Conservation (phyloP, 768 basidiomycete genomes). For the Amyloporia xantha region DNA sequence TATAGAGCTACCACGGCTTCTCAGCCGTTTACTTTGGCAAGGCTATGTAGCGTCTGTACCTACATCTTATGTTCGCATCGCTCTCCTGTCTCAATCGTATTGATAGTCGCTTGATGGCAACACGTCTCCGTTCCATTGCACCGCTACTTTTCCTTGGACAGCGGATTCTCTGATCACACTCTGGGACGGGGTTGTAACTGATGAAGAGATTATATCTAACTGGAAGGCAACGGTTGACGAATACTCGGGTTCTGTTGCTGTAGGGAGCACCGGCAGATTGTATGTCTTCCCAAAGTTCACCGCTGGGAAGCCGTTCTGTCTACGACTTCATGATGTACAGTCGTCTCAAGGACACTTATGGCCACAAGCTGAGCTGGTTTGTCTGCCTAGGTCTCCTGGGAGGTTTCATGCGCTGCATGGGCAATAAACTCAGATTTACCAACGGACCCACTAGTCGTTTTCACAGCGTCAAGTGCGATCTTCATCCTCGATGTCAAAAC, state of each 20-base stretch:
- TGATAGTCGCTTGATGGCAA: background rate
- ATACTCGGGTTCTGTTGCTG: slow-evolving; percentile 47
- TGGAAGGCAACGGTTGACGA: slow-evolving; percentile 44
- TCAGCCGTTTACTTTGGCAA: slow-evolving; percentile 10
- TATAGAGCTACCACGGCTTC: slow-evolving; percentile 7
- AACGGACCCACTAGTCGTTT: slow-evolving; percentile 53
- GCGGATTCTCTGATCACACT: slow-evolving; percentile 31
- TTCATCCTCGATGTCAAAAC: slow-evolving; percentile 46
- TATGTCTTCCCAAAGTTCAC: slow-evolving; percentile 19
- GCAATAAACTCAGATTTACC: slow-evolving; percentile 37
- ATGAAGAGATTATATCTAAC: slow-evolving; percentile 23
- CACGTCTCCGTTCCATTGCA: slow-evolving; percentile 18
- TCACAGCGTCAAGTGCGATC: slow-evolving; percentile 46
- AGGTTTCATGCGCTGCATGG: slow-evolving; percentile 40
- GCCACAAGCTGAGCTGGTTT: no score
- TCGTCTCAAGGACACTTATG: no score
- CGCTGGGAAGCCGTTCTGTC: background rate
- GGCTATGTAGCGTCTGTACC: slow-evolving; percentile 7
- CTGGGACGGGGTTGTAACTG: slow-evolving; percentile 28
- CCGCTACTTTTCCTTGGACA: slow-evolving; percentile 22
- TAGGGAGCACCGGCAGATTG: slow-evolving; percentile 22
- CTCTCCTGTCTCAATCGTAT: background rate
- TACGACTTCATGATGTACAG: slow-evolving; percentile 11
- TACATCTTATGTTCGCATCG: background rate
- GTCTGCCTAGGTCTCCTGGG: slow-evolving; percentile 1